Conservation (phyloP, 768 basidiomycete species). For the Tricholoma saponaceum region DNA sequence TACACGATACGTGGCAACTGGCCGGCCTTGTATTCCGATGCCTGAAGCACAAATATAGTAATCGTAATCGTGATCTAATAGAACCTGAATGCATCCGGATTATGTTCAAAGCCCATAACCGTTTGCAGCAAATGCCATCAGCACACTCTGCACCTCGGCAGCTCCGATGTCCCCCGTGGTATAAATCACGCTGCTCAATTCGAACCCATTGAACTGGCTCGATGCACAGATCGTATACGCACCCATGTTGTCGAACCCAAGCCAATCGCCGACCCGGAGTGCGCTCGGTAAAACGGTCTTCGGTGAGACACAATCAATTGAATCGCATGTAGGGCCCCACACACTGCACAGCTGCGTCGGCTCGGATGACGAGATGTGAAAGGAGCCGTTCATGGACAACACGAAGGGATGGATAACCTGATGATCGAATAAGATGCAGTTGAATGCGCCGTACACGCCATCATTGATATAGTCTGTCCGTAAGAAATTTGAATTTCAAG, state of each 20-base stretch:
- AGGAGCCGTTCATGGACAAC: slow-evolving; percentile 64
- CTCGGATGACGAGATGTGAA: slow-evolving; percentile 47
- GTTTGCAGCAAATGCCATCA: slow-evolving; percentile 45
- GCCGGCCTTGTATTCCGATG: background rate
- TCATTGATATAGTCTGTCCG: slow-evolving; percentile 95
- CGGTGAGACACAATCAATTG: slow-evolving; percentile 87
- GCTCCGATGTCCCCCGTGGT: slow-evolving; percentile 58
- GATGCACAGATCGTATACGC: slow-evolving; percentile 99
- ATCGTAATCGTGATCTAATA: background rate
- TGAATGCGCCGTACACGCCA: slow-evolving; percentile 96
- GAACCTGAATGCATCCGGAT: background rate
- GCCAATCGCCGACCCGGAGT: slow-evolving; percentile 93
- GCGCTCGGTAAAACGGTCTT: slow-evolving; percentile 57
- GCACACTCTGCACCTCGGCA: slow-evolving; percentile 47
- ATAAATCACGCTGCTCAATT: slow-evolving; percentile 75
- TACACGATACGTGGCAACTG: background rate
- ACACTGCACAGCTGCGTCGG: slow-evolving; percentile 60
- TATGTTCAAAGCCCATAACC: slow-evolving; percentile 30
- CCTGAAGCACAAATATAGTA: background rate
- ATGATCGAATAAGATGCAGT: slow-evolving; percentile 97
- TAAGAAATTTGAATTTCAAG: slow-evolving; percentile 8
- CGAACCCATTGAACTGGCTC: slow-evolving; percentile 92
- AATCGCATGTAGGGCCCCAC: slow-evolving; percentile 99
- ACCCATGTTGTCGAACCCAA: slow-evolving; percentile 97
- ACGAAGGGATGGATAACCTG: slow-evolving; percentile 85